A percentile compares a stretch with the other conserved stretches of the same genome.
Conservation (phyloP, 768 basidiomycete genomes). For the Pleurotus sapidus region DNA sequence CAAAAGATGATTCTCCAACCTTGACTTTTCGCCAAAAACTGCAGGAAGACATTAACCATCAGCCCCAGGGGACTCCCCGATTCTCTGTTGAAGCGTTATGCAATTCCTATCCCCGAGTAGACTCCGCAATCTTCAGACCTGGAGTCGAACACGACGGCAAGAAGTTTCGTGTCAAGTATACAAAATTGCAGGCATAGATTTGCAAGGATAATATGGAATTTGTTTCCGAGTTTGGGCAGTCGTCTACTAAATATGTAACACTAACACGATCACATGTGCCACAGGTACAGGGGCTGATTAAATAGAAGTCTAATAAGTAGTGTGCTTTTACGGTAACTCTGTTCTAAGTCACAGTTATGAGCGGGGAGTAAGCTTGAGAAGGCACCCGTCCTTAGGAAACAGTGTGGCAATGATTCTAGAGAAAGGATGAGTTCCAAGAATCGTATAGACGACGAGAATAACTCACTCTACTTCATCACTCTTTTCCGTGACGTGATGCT, state of each 20-base stretch:
- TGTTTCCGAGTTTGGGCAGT: neutral
- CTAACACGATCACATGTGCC: slow-evolving; percentile 4
- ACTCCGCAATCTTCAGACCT: neutral
- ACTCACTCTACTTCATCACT: slow-evolving; percentile 83
- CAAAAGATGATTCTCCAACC: neutral
- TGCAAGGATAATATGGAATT: neutral
- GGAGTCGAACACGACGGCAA: neutral
- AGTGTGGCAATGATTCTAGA: slow-evolving; percentile 89
- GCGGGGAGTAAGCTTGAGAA: slow-evolving; percentile 74
- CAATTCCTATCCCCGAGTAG: neutral
- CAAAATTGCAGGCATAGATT: neutral
- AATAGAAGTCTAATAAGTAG: neutral
- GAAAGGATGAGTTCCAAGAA: slow-evolving; percentile 6
- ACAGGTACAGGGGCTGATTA: neutral
- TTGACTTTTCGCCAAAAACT: neutral
- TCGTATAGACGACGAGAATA: neutral
- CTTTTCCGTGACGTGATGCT: slow-evolving; percentile 78
- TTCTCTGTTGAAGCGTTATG: neutral
- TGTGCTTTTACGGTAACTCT: too few species aligned
- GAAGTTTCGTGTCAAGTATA: neutral
- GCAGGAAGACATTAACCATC: neutral
- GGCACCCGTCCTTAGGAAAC: slow-evolving; percentile 93
- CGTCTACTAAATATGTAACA: neutral
- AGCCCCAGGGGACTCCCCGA: neutral
- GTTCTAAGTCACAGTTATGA: slow-evolving; percentile 10